Percentiles rank a stretch among this genome's conserved stretches.
Conservation (phyloP, 495 filamentous ascomycete genomes). For the Penicillium atrosanguineum region DNA sequence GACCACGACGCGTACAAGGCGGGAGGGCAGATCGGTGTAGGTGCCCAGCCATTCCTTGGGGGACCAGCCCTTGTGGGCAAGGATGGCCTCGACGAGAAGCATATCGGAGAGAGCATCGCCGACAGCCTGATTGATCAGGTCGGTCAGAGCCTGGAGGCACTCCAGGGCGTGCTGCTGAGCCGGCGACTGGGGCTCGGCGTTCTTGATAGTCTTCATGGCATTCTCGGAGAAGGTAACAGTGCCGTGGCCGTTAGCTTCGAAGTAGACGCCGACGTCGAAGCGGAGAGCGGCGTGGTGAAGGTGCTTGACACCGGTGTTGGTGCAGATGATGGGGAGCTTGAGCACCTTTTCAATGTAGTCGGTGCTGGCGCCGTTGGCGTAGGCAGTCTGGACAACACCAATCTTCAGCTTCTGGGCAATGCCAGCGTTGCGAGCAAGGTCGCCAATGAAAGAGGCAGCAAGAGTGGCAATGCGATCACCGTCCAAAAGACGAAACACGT, state of each 20-base stretch:
- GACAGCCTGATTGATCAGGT: slow-evolving; percentile 96
- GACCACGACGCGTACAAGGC: slow-evolving; percentile 90
- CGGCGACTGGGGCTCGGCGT: slow-evolving; percentile 79
- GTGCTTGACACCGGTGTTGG: slow-evolving; percentile 93
- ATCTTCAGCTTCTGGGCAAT: slow-evolving; percentile 77
- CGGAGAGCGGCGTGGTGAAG: slow-evolving; percentile 90
- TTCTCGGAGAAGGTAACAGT: slow-evolving; percentile 90
- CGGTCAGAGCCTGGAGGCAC: slow-evolving; percentile 73
- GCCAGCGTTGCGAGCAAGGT: slow-evolving; percentile 76
- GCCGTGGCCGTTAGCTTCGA: slow-evolving; percentile 97
- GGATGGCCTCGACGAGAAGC: slow-evolving; percentile 91
- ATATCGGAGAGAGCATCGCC: slow-evolving; percentile 95
- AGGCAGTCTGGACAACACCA: slow-evolving; percentile 94
- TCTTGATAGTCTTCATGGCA: slow-evolving; percentile 72
- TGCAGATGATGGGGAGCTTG: slow-evolving; percentile 87
- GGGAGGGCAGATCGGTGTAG: slow-evolving; percentile 93
- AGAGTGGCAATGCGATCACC: slow-evolving; percentile 96
- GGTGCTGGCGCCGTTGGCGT: slow-evolving; percentile 95
- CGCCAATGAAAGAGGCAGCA: slow-evolving; percentile 88
- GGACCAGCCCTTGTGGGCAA: slow-evolving; percentile 91
- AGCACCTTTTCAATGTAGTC: slow-evolving; percentile 85
- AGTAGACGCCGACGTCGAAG: slow-evolving; percentile 95
- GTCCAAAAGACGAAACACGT: slow-evolving; percentile 83
- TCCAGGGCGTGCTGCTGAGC: slow-evolving; percentile 83
- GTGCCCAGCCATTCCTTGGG: slow-evolving; percentile 89